Percentiles rank a stretch among this genome's conserved stretches.
Conservation (phyloP, 768 basidiomycete species). For the Suillus ampliporus region DNA sequence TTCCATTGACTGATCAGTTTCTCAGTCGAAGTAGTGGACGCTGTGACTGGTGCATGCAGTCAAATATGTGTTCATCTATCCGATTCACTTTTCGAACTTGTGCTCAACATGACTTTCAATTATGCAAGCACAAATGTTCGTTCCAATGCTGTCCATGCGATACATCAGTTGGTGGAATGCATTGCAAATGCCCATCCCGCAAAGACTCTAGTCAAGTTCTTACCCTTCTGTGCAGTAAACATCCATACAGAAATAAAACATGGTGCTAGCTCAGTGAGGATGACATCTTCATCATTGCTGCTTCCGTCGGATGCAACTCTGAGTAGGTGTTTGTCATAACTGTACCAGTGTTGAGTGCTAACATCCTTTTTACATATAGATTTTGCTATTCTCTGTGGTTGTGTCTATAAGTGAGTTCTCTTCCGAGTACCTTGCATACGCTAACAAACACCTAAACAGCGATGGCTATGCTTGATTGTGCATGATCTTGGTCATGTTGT, state of each 20-base stretch:
- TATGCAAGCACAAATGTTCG: slow-evolving; percentile 83
- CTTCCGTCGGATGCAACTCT: slow-evolving; percentile 84
- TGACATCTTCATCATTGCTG: slow-evolving; percentile 71
- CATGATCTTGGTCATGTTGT: slow-evolving; percentile 89
- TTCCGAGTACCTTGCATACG: background rate
- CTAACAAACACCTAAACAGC: slow-evolving; percentile 31
- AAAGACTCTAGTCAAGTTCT: slow-evolving; percentile 81
- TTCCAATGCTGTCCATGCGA: slow-evolving; percentile 84
- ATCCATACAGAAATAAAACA: slow-evolving; percentile 82
- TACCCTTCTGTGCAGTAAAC: slow-evolving; percentile 71
- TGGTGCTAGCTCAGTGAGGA: slow-evolving; percentile 77
- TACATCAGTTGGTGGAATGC: slow-evolving; percentile 86
- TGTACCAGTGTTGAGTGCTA: background rate
- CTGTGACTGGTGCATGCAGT: slow-evolving; percentile 75
- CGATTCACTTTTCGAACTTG: slow-evolving; percentile 76
- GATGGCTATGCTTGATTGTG: slow-evolving; percentile 90
- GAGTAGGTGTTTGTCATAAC: slow-evolving; percentile 50
- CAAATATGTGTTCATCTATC: slow-evolving; percentile 65
- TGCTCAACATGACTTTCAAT: slow-evolving; percentile 82
- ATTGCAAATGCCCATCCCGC: slow-evolving; percentile 79
- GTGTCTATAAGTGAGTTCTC: slow-evolving; percentile 71
- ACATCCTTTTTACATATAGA: slow-evolving; percentile 44
- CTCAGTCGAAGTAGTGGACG: slow-evolving; percentile 75
- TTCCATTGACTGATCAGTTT: slow-evolving; percentile 3
- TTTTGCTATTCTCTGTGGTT: slow-evolving; percentile 76